These are phyloP conservation scores for Cryptococcus floricola DNA, from an alignment of 1,284 basidiomycete genomes.

Conservation along the genomic window DNA sequence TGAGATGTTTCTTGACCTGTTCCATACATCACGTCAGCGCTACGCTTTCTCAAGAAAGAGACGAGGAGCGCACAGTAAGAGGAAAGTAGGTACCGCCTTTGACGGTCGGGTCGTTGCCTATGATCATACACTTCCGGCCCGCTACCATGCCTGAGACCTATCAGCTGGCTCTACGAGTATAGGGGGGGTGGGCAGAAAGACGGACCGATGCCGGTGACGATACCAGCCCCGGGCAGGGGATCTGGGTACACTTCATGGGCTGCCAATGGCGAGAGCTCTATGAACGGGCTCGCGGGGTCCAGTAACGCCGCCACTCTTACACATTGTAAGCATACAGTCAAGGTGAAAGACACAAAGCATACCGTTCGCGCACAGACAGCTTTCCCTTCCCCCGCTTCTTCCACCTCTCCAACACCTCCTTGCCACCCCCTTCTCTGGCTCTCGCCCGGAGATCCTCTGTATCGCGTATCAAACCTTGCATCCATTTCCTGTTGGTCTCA, in stretches of 20 bases:
- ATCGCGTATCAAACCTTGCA: conserved; percentile 22
- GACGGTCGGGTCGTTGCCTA: conserved; percentile 90
- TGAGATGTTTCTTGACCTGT: conserved; percentile 89
- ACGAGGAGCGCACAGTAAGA: conserved; percentile 63
- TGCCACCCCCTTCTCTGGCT: conserved; percentile 50
- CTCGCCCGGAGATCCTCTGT: conserved; percentile 52
- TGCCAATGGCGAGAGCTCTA: conserved; percentile 81
- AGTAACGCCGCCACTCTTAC: conserved; percentile 65
- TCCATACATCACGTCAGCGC: too few relatives aligned
- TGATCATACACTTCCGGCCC: conserved; percentile 78
- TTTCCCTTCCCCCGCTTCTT: conserved; percentile 76
- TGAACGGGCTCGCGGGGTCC: conserved; percentile 82
- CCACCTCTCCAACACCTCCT: conserved; percentile 62
- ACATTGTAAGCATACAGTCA: not conserved
- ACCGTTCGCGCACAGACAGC: conserved; percentile 83
- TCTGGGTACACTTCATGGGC: conserved; percentile 84
- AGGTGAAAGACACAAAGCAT: conserved; percentile 11
- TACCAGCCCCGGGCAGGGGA: conserved; percentile 77
- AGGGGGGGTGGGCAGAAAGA: not conserved
- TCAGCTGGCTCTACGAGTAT: not conserved
- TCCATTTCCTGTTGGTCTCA: conserved; percentile 22
- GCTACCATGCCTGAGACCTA: conserved; percentile 54
- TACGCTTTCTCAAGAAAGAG: not conserved
- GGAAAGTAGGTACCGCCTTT: conserved; percentile 93
- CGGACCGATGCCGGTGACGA: conserved; percentile 82